These are phyloP conservation scores for Entomortierella lignicola DNA, from an alignment of 192 early-diverging fungal species.

Conservation along the genomic window DNA sequence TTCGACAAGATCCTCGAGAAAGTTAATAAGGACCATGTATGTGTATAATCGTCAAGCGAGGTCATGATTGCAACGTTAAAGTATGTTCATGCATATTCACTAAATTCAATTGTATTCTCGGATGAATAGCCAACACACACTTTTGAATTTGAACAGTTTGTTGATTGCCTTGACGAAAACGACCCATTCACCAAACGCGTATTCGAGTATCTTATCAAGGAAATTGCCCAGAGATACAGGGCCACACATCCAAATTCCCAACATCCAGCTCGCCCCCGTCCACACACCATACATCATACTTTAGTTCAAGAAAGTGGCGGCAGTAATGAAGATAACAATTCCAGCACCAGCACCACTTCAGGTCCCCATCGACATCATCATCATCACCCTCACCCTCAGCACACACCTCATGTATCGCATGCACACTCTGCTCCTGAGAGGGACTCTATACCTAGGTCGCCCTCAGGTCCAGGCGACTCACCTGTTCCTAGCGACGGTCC, in stretches of 20 bases:
- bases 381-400: conserved; percentile 14
- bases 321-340: background rate
- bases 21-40: conserved; percentile 51
- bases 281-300: conserved; percentile 32
- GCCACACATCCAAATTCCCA: conserved; percentile 13
- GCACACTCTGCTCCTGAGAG: conserved; percentile 4
- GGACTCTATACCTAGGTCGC: conserved; percentile 6
- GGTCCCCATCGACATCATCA: conserved; percentile 5
- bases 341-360: background rate
- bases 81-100: too few relatives aligned
- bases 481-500: background rate
- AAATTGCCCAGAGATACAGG: conserved; percentile 40
- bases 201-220: conserved; percentile 48
- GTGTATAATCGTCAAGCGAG: too few relatives aligned
- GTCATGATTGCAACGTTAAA: too few relatives aligned
- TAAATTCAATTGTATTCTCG: background rate
- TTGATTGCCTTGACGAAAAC: conserved; percentile 46
- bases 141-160: conserved; percentile 52
- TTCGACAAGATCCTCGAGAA: conserved; percentile 45
- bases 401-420: background rate
- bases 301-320: conserved; percentile 1
- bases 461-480: background rate
- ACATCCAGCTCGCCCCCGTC: conserved; percentile 5
- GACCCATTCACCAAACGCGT: conserved; percentile 40
- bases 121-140: conserved; percentile 21